Percentiles rank a stretch among this genome's conserved stretches.
These are phyloP conservation scores for Forsythia viridissima DNA, from an alignment of 257 asterid species.

Conservation along the genomic window DNA sequence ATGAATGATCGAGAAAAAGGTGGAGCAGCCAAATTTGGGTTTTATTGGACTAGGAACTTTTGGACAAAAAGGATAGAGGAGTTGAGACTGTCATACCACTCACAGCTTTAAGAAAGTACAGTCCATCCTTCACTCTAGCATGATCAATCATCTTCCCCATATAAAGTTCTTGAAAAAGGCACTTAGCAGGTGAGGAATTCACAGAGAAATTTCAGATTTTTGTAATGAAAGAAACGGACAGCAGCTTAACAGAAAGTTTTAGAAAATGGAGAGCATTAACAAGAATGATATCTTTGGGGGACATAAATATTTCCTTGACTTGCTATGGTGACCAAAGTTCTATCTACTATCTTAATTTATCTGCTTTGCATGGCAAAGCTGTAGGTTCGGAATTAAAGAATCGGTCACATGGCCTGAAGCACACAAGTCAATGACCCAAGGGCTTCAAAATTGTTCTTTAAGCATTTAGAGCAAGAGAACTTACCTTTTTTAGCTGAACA, in stretches of 20 bases:
- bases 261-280: no score
- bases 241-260: neutral
- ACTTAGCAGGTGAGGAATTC: no score
- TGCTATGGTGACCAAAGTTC: neutral
- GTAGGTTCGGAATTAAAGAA: neutral
- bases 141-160: neutral
- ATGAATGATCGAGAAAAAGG: no score
- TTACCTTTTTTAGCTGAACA: neutral
- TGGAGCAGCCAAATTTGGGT: no score
- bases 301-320: no score
- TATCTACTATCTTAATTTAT: no score
- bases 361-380: neutral
- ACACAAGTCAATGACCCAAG: neutral
- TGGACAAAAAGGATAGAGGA: neutral
- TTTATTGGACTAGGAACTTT: neutral
- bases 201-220: no score
- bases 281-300: no score
- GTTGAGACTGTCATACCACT: neutral
- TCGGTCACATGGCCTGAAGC: neutral
- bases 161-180: neutral
- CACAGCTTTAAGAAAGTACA: neutral
- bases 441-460: neutral
- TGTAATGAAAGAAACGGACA: neutral
- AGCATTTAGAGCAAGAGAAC: neutral
- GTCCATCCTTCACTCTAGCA: neutral